These are phyloP conservation scores for Calonectria fujianensis DNA, from an alignment of 2,329 filamentous ascomycete genomes.

Conservation along the genomic window DNA sequence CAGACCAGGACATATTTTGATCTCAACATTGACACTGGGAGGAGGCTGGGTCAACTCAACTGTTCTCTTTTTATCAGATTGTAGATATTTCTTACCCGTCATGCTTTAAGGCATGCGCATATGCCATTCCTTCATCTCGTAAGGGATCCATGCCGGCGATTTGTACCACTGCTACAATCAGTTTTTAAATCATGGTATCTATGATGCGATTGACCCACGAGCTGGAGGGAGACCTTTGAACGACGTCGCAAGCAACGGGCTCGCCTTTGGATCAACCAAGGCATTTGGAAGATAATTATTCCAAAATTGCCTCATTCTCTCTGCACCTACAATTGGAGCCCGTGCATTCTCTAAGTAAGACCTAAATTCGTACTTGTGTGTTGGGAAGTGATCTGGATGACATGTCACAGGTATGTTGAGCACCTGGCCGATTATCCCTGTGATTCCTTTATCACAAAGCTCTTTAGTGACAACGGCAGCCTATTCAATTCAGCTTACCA, in stretches of 20 bases:
- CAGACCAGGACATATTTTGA: constrained; percentile 32
- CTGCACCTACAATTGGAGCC: constrained; percentile 24
- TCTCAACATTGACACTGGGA: constrained; percentile 9
- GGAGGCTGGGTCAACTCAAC: background rate
- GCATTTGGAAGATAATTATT: constrained; percentile 32
- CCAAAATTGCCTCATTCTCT: constrained; percentile 33
- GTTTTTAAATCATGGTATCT: background rate
- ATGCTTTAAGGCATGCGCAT: constrained; percentile 19
- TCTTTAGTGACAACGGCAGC: constrained; percentile 12
- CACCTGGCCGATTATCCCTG: constrained; percentile 30
- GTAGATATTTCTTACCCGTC: background rate
- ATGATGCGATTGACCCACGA: constrained; percentile 1
- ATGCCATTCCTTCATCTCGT: constrained; percentile 37
- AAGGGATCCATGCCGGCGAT: constrained; percentile 37
- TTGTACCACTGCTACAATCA: constrained; percentile 27
- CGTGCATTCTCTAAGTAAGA: constrained; percentile 28
- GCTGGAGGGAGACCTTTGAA: constrained; percentile 31
- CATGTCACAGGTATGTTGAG: constrained; percentile 40
- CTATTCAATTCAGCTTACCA: background rate
- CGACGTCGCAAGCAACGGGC: constrained; percentile 20
- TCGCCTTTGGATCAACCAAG: constrained; percentile 8
- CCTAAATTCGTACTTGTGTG: constrained; percentile 1
- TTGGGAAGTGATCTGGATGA: constrained; percentile 37
- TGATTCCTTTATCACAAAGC: background rate
- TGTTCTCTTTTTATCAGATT: too few relatives aligned